These are phyloP conservation scores for Aegilops umbellulata DNA, from an alignment of 176 grass and related monocot species.

Conservation along the genomic window DNA sequence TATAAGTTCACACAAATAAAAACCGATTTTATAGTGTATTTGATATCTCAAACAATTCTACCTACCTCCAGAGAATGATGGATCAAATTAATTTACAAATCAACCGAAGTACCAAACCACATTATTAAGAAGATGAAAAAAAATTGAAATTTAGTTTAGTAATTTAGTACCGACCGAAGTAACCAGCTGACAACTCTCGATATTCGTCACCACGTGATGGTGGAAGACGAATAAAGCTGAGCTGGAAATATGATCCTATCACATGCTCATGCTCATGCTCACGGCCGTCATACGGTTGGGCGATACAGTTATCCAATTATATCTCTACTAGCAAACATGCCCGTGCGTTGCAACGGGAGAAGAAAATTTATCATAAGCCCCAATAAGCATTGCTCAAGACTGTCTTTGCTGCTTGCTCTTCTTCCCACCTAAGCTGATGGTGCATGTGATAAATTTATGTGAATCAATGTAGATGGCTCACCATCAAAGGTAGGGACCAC, in stretches of 20 bases:
- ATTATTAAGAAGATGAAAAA: not conserved
- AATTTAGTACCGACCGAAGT: not conserved
- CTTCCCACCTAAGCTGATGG: too few relatives aligned
- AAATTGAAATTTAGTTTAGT: not conserved
- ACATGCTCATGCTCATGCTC: not conserved
- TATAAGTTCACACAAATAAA: too few relatives aligned
- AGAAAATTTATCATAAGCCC: too few relatives aligned
- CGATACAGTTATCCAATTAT: not conserved
- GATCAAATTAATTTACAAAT: not conserved
- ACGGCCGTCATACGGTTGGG: not conserved
- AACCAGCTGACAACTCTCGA: not conserved
- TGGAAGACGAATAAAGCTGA: not conserved
- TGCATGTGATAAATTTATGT: too few relatives aligned
- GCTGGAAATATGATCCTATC: not conserved
- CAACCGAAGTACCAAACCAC: not conserved
- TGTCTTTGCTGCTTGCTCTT: too few relatives aligned
- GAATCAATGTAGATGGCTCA: too few relatives aligned
- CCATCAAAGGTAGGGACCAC: too few relatives aligned
- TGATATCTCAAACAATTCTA: not conserved
- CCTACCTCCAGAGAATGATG: not conserved
- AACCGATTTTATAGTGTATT: not conserved
- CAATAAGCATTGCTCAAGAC: too few relatives aligned
- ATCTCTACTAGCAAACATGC: too few relatives aligned
- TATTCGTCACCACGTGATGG: conserved; percentile 4
- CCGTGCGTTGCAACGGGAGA: too few relatives aligned